Conservation (phyloP, 108 stramenopile genomes). For the Nitzschia sp. region DNA sequence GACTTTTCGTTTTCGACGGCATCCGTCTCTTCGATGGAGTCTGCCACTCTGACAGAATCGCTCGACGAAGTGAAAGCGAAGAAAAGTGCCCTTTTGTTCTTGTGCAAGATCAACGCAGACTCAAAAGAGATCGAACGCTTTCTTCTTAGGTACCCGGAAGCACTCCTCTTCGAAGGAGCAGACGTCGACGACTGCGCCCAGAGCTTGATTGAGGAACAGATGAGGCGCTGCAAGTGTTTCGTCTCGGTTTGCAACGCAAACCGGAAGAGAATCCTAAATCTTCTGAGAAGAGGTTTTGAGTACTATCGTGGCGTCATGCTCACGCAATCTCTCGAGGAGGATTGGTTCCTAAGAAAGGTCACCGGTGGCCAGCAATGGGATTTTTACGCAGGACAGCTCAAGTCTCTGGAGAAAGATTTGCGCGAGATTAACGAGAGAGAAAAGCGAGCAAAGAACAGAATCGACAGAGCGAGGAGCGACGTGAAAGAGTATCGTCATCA, state of each 20-base stretch:
- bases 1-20: neutral
- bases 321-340: neutral
- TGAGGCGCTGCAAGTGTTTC: slow-evolving; percentile 14
- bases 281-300: slow-evolving; percentile 20
- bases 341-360: neutral
- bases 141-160: slow-evolving; percentile 20
- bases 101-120: slow-evolving; percentile 35
- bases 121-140: slow-evolving; percentile 13
- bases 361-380: neutral
- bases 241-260: slow-evolving; percentile 12
- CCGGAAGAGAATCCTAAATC: neutral
- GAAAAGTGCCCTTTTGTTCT: slow-evolving; percentile 15
- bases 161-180: slow-evolving; percentile 33
- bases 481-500: slow-evolving; percentile 2
- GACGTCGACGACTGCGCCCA: slow-evolving; percentile 8
- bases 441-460: neutral
- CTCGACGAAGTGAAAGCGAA: slow-evolving; percentile 25
- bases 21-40: neutral
- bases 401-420: slow-evolving; percentile 4
- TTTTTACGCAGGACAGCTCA: neutral
- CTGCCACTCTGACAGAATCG: neutral
- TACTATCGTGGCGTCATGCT: slow-evolving; percentile 1
- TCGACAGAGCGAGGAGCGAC: neutral
- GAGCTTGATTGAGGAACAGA: slow-evolving; percentile 7
- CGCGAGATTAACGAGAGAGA: neutral